Conservation (phyloP, 1,284 basidiomycete species). For the Pseudozyma sp. region DNA sequence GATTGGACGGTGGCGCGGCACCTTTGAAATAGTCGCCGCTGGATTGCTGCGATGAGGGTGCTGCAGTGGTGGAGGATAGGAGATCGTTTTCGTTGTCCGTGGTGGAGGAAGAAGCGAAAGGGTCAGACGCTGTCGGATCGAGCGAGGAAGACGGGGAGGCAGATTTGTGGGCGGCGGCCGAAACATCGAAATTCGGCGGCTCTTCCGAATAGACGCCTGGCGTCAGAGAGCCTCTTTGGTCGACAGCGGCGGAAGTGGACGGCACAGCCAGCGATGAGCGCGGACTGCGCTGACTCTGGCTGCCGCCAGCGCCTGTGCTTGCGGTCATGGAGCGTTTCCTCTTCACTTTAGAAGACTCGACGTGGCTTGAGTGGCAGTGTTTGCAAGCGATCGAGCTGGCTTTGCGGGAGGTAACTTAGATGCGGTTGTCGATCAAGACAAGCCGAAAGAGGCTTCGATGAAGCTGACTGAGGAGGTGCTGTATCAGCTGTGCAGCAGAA, state of each 20-base stretch:
- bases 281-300: conserved; percentile 8
- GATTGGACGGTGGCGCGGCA: conserved; percentile 10
- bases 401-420: background rate
- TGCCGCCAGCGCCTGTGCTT: conserved; percentile 7
- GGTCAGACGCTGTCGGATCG: background rate
- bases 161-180: background rate
- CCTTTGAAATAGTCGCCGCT: conserved; percentile 39
- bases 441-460: background rate
- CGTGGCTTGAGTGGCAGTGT: too few species aligned
- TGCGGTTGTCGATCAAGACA: background rate
- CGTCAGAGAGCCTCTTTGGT: conserved; percentile 36
- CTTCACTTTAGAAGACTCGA: background rate
- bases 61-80: too few species aligned
- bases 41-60: conserved; percentile 13
- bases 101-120: conserved; percentile 10
- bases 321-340: conserved; percentile 13
- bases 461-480: conserved; percentile 3
- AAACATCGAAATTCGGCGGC: conserved; percentile 25
- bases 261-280: conserved; percentile 6
- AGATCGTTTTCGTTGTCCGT: too few species aligned
- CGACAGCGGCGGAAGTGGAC: conserved; percentile 12
- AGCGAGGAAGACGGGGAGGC: conserved; percentile 7
- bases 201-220: conserved; percentile 54
- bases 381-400: background rate
- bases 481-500: background rate